Evolutionary conservation across 1,139 yeast species (phyloP).

Genomic region (Saccharomyces hybrid): DNA sequence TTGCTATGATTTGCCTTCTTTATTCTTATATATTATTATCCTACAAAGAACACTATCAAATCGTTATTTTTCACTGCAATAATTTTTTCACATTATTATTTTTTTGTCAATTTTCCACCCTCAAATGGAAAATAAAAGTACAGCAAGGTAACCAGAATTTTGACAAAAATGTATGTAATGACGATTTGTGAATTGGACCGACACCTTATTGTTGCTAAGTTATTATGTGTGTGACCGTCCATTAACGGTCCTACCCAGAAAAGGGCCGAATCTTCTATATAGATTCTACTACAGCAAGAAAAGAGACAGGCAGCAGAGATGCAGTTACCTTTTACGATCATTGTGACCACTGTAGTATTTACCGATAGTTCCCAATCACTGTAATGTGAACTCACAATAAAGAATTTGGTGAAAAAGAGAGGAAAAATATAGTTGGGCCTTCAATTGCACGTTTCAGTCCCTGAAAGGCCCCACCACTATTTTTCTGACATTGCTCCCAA

Average conservation of each 20-base stretch:
- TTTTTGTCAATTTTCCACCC: not conserved
- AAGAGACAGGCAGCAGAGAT: not conserved
- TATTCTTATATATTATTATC: not conserved
- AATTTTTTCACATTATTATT: not conserved
- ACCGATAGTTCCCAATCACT: not conserved
- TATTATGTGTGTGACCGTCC: not conserved
- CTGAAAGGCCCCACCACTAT: not conserved
- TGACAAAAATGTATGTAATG: not conserved
- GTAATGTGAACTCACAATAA: not conserved
- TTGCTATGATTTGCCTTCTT: not conserved
- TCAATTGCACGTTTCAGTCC: not conserved
- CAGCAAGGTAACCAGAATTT: not conserved
- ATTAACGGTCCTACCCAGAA: not conserved
- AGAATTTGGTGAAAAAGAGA: not conserved
- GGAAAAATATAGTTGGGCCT: not conserved
- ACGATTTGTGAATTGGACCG: not conserved
- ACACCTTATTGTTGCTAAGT: not conserved
- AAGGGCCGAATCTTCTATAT: not conserved
- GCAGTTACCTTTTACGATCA: not conserved
- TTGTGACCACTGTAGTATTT: not conserved
- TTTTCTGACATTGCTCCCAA: not conserved
- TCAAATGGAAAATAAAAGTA: not conserved
- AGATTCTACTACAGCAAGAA: not conserved
- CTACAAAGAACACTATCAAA: not conserved
- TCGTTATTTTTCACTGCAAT: not conserved